Percentiles rank a stretch among this genome's conserved stretches.
Conservation (phyloP, 495 filamentous ascomycete genomes). For the Penicillium cinerascens region DNA sequence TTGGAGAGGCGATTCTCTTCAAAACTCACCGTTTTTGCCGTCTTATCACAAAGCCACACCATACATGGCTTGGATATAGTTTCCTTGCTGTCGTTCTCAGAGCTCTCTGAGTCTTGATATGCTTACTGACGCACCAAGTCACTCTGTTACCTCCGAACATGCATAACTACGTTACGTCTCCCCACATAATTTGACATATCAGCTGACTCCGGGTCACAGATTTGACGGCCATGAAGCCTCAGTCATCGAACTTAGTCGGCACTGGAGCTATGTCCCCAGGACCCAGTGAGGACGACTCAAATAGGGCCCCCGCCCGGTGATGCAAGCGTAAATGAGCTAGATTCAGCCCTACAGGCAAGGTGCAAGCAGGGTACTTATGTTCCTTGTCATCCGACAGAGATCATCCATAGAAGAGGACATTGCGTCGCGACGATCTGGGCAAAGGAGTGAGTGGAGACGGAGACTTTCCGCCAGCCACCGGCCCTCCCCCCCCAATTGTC, state of each 20-base stretch:
- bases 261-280: neutral
- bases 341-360: constrained; percentile 23
- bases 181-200: neutral
- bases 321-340: constrained; percentile 15
- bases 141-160: neutral
- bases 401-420: neutral
- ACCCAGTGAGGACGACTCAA: neutral
- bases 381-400: neutral
- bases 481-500: no score
- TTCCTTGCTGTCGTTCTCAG: no score
- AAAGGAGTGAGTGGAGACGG: neutral
- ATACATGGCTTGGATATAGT: no score
- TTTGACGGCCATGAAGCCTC: neutral
- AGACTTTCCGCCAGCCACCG: neutral
- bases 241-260: no score
- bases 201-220: neutral
- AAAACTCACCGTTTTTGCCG: no score
- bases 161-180: neutral
- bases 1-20: no score
- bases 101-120: neutral
- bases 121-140: neutral
- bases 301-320: neutral
- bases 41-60: neutral
- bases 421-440: neutral
- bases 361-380: constrained; percentile 11